Percentiles rank a stretch among this genome's conserved stretches.
Conservation (phyloP, 2,329 filamentous ascomycete species). For the Coniochaeta sp. region DNA sequence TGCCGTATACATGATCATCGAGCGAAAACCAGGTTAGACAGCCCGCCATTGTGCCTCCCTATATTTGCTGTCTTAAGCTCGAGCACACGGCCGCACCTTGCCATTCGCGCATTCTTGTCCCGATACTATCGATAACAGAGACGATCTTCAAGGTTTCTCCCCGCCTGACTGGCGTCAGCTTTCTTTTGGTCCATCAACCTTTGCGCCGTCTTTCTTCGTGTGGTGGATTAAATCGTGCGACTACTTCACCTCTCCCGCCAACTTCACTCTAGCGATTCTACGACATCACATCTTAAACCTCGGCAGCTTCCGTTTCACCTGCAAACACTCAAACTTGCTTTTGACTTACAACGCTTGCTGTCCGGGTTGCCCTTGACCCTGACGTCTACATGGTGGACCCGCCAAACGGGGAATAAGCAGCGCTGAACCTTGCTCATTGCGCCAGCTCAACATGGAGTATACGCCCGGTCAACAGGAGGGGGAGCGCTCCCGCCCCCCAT, state of each 20-base stretch:
- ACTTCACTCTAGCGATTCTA: neutral
- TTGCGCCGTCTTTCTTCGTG: neutral
- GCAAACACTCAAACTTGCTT: neutral
- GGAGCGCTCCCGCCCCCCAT: constrained; percentile 13
- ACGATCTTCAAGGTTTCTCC: constrained; percentile 3
- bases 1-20: neutral
- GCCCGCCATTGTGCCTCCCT: neutral
- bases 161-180: neutral
- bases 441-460: constrained; percentile 12
- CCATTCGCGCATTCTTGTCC: neutral
- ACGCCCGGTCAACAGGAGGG: constrained; percentile 5
- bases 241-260: neutral
- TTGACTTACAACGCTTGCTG: neutral
- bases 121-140: neutral
- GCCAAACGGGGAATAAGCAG: constrained; percentile 4
- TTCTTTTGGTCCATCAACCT: neutral
- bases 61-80: neutral
- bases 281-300: neutral
- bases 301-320: neutral
- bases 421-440: constrained; percentile 6
- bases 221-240: neutral
- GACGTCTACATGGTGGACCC: constrained; percentile 6
- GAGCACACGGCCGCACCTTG: neutral
- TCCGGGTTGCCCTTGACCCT: neutral
- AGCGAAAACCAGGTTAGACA: neutral